Evolutionary conservation across 2,329 filamentous ascomycete genomes (phyloP), one percentile per base, ranked within the genome.

Genomic region (Zelopaecilomyces penicillatus): DNA sequence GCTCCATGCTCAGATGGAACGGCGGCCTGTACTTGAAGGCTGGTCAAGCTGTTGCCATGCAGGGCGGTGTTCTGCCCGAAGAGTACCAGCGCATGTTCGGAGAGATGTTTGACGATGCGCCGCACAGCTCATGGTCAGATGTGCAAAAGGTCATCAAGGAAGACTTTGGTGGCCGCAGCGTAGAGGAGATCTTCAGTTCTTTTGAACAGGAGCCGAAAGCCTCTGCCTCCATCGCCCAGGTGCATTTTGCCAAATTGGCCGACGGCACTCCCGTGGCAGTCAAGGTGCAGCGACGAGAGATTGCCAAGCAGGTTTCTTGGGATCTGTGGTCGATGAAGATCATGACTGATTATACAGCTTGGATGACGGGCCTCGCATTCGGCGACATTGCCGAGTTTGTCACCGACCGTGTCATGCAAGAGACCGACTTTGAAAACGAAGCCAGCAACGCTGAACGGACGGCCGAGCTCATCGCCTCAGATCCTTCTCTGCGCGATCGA

Each of bases 281-380:
- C 3, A 46, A 46, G 12, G 40, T 46, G n/a, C 44, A 46, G 27
- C 41, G 37, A 19, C 32, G 35, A 7, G 43, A 35, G 10, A 5
- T 46, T 29, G 39, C 40, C 3, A 39, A 46, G 4, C 44, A 46
- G 12, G 44, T 40, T 27, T 46, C 44, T 6, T 46, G 44, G 44
- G 44, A 46, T 31, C 30, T 46, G 9, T 46, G 44, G 44, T 76
- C 81, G 5, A 30, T 33, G 5, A 46, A 40, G 26, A 12, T 32
- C 4, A 9, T 46, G 2, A 32, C 30, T 2, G 44, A 46, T 28
- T 10, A 42, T 11, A 19, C 38, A 6, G 44, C 30, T 7, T 42
- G 26, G 30, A 19, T 28, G 26, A 46, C 44, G 0, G 39, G 43
- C 38, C 33, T 46, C 4, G 34, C 35, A 5, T 33, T 46, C 6